phyloP scores from a whole-genome alignment of 2,329 filamentous ascomycete species.

The Fusarium duplospermum region DNA sequence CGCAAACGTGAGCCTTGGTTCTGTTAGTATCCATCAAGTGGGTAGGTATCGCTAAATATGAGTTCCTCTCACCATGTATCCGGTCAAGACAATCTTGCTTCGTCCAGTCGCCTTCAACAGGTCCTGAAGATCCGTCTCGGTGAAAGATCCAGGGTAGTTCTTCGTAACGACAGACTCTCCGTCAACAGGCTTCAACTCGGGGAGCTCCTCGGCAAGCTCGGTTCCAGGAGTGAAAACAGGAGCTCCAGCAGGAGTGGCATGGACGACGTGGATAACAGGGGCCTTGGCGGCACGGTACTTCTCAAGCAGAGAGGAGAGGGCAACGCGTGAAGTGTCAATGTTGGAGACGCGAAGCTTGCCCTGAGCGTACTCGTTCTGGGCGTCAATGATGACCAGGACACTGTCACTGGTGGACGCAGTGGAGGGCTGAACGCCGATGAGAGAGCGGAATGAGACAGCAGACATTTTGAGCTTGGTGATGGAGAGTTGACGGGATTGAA shows the following conservation, averaged over 20 bases:
- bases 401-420: slow-evolving; percentile 68
- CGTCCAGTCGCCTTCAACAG: slow-evolving; percentile 57
- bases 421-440: slow-evolving; percentile 65
- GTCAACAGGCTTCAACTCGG: slow-evolving; percentile 64
- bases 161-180: slow-evolving; percentile 70
- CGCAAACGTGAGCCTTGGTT: slow-evolving; percentile 71
- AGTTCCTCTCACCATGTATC: slow-evolving; percentile 62
- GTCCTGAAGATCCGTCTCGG: slow-evolving; percentile 67
- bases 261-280: slow-evolving; percentile 70
- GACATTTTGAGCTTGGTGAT: slow-evolving; percentile 1
- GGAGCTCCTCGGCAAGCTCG: slow-evolving; percentile 67
- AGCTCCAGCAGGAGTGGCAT: slow-evolving; percentile 68
- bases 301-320: slow-evolving; percentile 66
- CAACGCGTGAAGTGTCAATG: slow-evolving; percentile 63
- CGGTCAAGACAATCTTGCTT: slow-evolving; percentile 70
- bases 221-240: slow-evolving; percentile 75
- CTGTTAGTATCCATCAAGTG: not conserved
- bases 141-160: slow-evolving; percentile 68
- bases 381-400: slow-evolving; percentile 74
- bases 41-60: not conserved
- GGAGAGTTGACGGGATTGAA: not conserved
- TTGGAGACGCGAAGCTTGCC: slow-evolving; percentile 68
- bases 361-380: slow-evolving; percentile 74
- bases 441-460: slow-evolving; percentile 53
- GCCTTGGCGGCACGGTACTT: slow-evolving; percentile 66